Evolutionary conservation across 2,329 filamentous ascomycete genomes (phyloP), one percentile per base, ranked within the genome.

Genomic region (Madurella mycetomatis): DNA sequence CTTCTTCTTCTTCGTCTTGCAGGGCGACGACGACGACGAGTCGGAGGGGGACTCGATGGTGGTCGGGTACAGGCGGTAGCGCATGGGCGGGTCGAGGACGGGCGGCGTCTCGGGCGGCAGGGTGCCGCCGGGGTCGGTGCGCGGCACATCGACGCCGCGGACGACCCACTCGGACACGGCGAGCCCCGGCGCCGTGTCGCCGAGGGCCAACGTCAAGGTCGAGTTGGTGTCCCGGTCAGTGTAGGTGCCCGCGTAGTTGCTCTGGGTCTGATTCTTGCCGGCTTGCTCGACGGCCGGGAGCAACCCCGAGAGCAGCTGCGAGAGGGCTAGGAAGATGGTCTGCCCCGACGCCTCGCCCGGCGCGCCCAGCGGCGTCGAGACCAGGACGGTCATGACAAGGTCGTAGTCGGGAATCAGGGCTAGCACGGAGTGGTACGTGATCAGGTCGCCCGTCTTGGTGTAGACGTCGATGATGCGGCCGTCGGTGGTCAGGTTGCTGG

Each of bases 351-450:
- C 55, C 45, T 66, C 64, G 13, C 9, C 25, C 25, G 4, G 25
- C 25, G 25, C 25, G 25, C 25, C 25, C 25, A 25, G 3, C 25
- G 49, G 47, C 2, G 68, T 69, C 9, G 69, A 71, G 0, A 66
- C 66, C 47, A 79, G 60, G 11, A 78, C 60, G 5, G 69, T 68
- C 49, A 76, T 62, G 31, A 71, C 72, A 7, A 77, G 56, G 45
- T 73, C 72, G 58, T 78, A 78, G 57, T 79, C 75, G 0, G 76
- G 75, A 0, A 80, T 63, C 2, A 80, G 61, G 16, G 67, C 70
- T 0, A 77, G 59, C 2, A 66, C 59, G 2, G 70, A 61, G 58
- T 73, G 69, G 62, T 78, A 79, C 13, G 63, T 51, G 15, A 72
- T 70, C 2, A 76, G 56, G 52, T 73, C 72, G 2, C 77, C 77